phyloP scores from a whole-genome alignment of 345 rosid genomes.

The Schrenkiella parvula region DNA sequence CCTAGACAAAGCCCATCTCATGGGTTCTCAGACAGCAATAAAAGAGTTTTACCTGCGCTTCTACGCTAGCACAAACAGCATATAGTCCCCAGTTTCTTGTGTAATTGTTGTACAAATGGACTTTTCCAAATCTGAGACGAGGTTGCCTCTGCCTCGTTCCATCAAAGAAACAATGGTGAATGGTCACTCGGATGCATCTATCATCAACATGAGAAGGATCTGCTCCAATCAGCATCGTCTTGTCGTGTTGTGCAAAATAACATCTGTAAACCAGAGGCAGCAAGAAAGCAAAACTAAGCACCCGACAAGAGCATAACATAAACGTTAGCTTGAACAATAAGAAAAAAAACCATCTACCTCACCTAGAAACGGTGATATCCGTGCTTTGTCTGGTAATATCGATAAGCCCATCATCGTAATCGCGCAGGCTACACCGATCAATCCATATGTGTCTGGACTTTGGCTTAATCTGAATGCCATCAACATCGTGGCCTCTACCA shows the following conservation, averaged over 20 bases:
- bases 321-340: not conserved
- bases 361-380: constrained; percentile 89
- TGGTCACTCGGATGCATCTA: constrained; percentile 77
- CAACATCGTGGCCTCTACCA: constrained; percentile 86
- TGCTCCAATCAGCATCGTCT: constrained; percentile 86
- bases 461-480: constrained; percentile 92
- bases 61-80: constrained; percentile 94
- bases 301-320: not conserved
- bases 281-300: not conserved
- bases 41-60: constrained; percentile 60
- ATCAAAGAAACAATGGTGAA: constrained; percentile 93
- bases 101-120: constrained; percentile 84
- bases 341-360: not conserved
- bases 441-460: constrained; percentile 91
- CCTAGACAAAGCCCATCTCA: not conserved
- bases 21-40: not conserved
- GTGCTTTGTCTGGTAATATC: constrained; percentile 89
- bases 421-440: constrained; percentile 81
- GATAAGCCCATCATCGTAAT: constrained; percentile 83
- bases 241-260: constrained; percentile 70
- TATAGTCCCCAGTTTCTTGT: constrained; percentile 88
- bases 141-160: constrained; percentile 89
- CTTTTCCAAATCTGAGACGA: constrained; percentile 84
- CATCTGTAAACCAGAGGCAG: constrained; percentile 45
- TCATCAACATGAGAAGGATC: constrained; percentile 70